Evolutionary conservation across 139 green algal genomes (phyloP), one percentile per base, ranked within the genome.

Genomic region (Coelastrella sp.): DNA sequence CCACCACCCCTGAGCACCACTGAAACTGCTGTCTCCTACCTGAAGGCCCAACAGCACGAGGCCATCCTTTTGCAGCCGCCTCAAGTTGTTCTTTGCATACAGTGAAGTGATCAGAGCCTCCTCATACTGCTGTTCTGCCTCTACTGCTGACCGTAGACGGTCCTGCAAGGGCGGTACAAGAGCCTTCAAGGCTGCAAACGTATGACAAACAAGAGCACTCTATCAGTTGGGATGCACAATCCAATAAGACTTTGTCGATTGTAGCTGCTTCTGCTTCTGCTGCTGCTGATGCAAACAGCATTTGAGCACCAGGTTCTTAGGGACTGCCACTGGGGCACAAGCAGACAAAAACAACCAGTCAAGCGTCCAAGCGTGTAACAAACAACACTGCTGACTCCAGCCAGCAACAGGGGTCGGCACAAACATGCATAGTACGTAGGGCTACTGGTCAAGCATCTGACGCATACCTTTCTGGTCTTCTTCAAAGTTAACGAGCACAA

Each of bases 31-130:
- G 32, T 47, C 32, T 71, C 61, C 32, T 5, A 86, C 92, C 64
- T 77, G 47, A 75, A 95, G 76, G 7, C 86, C 73, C 68, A 89
- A 71, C 73, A 95, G 83, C 65, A 94, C 93, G 10, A 93, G 23
- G 4, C 93, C 93, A 61, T 95, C 93, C 5, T 84, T 90, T 81
- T 93, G 90, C 75, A 95, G 82, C 22, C 89, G 83, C 20, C 61
- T n/a, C 59, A 95, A 23, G 90, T 82, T 93, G 84, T 81, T 80
- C 7, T 17, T 59, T 2, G 85, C 65, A 74, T 95, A 95, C 61
- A 95, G 87, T 14, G 66, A 76, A 19, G 23, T 83, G 65, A 94
- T 83, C 7, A 89, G 87, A 4, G 76, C 32, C 20, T 66, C 22
- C 68, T 95, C 87, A 4, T 84, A 58, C 73, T 92, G 85, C 32